Evolutionary conservation across 2,329 filamentous ascomycete species (phyloP).

Genomic region (Microdochium nivale): DNA sequence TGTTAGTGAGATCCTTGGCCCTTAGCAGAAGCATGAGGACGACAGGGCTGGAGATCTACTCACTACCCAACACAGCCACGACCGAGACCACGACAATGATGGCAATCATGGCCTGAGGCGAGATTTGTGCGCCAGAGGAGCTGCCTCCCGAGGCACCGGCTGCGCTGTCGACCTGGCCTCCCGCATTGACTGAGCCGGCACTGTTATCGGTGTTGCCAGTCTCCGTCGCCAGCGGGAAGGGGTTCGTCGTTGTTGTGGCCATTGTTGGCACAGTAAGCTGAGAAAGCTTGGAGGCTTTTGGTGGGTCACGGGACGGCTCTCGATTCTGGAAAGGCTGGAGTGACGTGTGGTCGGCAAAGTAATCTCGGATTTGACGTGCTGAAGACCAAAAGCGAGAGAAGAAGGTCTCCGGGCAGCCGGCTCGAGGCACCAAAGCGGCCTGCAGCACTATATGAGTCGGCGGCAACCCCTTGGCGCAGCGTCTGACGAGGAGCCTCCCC

Average conservation of each 20-base stretch:
- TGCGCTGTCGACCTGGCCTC: conserved; percentile 36
- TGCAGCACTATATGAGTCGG: neutral
- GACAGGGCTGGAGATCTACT: conserved; percentile 15
- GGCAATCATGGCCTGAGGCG: conserved; percentile 61
- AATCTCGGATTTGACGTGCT: neutral
- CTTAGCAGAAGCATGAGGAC: neutral
- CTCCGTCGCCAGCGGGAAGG: conserved; percentile 35
- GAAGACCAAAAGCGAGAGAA: neutral
- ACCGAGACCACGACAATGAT: conserved; percentile 65
- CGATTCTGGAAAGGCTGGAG: neutral
- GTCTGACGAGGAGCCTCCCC: neutral
- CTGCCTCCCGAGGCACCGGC: conserved; percentile 59
- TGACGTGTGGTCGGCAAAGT: neutral
- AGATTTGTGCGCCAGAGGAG: conserved; percentile 52
- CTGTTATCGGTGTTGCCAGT: conserved; percentile 22
- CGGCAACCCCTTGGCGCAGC: neutral
- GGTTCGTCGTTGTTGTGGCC: conserved; percentile 25
- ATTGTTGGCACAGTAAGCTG: conserved; percentile 19
- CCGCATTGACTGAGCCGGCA: conserved; percentile 22
- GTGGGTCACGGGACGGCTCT: neutral
- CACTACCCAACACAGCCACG: conserved; percentile 63
- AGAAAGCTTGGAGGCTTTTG: neutral
- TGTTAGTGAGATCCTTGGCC: neutral
- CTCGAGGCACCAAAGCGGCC: neutral
- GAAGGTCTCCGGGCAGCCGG: neutral